Evolutionary conservation across 345 rosid species (phyloP).

Genomic region (Murraya paniculata): DNA sequence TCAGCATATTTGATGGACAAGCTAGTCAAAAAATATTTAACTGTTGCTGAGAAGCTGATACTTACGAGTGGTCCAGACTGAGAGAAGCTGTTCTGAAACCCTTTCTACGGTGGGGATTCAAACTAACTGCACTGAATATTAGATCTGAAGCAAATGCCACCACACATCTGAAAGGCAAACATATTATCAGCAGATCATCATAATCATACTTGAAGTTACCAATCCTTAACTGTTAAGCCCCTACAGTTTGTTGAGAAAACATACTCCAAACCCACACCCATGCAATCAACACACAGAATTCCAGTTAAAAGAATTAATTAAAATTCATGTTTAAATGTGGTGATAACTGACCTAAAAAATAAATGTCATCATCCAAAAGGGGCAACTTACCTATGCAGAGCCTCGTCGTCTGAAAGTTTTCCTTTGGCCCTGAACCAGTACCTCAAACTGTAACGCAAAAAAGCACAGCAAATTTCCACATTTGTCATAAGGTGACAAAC

Average conservation of each 20-base stretch:
- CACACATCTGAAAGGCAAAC: slow-evolving; percentile 64
- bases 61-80: slow-evolving; percentile 96
- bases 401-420: slow-evolving; percentile 91
- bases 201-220: not conserved
- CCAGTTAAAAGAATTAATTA: not conserved
- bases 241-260: not conserved
- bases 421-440: slow-evolving; percentile 97
- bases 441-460: slow-evolving; percentile 54
- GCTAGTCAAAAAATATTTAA: not conserved
- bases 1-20: not conserved
- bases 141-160: slow-evolving; percentile 92
- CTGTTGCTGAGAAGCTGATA: not conserved
- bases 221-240: not conserved
- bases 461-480: not conserved
- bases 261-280: not conserved
- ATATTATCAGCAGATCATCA: slow-evolving; percentile 6
- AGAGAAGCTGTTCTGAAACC: slow-evolving; percentile 58
- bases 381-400: slow-evolving; percentile 75
- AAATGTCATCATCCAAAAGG: slow-evolving; percentile 11
- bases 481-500: not conserved
- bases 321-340: not conserved
- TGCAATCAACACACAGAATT: not conserved
- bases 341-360: not conserved
- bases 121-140: slow-evolving; percentile 62
- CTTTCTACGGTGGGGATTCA: slow-evolving; percentile 84